These are phyloP conservation scores for Phlegmacium glaucopus DNA, from an alignment of 768 basidiomycete species.

Conservation along the genomic window DNA sequence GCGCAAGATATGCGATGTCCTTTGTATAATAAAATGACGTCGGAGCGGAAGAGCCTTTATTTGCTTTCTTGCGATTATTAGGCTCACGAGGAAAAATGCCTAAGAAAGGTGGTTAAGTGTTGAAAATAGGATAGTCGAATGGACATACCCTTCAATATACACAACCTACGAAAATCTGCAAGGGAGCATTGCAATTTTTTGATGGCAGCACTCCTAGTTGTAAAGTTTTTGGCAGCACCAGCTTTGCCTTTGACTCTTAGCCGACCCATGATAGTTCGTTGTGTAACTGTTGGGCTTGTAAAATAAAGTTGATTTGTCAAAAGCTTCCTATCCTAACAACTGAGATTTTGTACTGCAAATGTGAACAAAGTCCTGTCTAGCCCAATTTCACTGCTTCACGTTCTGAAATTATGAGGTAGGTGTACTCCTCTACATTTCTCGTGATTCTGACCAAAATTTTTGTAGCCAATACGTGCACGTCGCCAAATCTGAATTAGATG, in stretches of 20 bases:
- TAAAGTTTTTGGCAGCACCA: slow-evolving; percentile 87
- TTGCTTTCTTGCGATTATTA: slow-evolving; percentile 84
- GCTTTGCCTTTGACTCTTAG: slow-evolving; percentile 83
- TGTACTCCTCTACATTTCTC: background rate
- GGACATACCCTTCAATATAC: slow-evolving; percentile 87
- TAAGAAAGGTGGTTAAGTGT: slow-evolving; percentile 24
- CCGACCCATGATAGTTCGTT: slow-evolving; percentile 53
- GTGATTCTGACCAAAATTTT: slow-evolving; percentile 7
- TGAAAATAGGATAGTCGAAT: background rate
- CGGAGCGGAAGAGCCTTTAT: slow-evolving; percentile 95
- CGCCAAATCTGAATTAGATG: slow-evolving; percentile 96
- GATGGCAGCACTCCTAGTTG: slow-evolving; percentile 86
- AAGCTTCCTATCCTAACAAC: slow-evolving; percentile 22
- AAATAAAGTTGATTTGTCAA: slow-evolving; percentile 27
- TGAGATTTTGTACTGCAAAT: background rate
- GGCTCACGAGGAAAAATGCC: slow-evolving; percentile 99
- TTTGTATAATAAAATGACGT: slow-evolving; percentile 98
- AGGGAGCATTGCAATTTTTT: slow-evolving; percentile 97
- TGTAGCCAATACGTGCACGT: slow-evolving; percentile 95
- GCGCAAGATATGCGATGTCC: slow-evolving; percentile 95
- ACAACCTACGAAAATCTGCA: slow-evolving; percentile 93
- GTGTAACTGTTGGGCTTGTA: no score
- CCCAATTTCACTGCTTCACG: slow-evolving; percentile 1
- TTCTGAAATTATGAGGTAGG: slow-evolving; percentile 34
- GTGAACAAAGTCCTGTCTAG: no score